Evolutionary conservation across 2,329 filamentous ascomycete species (phyloP).

Genomic region (Penicillium sp.): DNA sequence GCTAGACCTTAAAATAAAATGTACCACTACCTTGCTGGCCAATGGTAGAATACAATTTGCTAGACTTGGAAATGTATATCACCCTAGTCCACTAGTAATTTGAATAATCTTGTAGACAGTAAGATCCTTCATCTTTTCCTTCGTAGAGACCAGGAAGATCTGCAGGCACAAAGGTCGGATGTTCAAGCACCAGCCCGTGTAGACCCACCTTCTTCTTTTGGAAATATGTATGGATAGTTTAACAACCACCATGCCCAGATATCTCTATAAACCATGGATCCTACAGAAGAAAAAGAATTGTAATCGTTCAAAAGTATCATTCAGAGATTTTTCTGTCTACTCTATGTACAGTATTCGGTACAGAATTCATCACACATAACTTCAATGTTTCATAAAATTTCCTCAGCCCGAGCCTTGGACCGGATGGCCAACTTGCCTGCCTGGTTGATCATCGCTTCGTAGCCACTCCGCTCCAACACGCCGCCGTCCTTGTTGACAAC

Average conservation of each 20-base stretch:
- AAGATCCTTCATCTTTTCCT: not conserved
- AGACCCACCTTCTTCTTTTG: not conserved
- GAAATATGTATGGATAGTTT: not conserved
- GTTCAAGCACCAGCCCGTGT: not conserved
- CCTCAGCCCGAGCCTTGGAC: constrained; percentile 30
- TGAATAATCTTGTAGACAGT: not conserved
- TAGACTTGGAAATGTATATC: not conserved
- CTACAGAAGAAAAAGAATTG: not conserved
- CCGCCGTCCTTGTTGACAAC: constrained; percentile 44
- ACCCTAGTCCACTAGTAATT: not conserved
- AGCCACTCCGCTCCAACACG: constrained; percentile 43
- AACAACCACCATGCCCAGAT: not conserved
- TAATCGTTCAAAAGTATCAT: not conserved
- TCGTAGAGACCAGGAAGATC: not conserved
- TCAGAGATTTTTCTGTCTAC: not conserved
- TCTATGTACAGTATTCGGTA: not conserved
- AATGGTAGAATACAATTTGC: not conserved
- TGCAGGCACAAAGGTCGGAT: not conserved
- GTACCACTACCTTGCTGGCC: not conserved
- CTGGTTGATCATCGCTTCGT: constrained; percentile 45
- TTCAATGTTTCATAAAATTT: constrained; percentile 8
- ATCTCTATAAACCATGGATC: too few relatives aligned
- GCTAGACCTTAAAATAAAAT: not conserved
- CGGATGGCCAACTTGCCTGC: constrained; percentile 45
- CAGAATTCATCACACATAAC: constrained; percentile 5